Conservation (phyloP, 352 stramenopile species). For the Globisporangium cylindrosporum region DNA sequence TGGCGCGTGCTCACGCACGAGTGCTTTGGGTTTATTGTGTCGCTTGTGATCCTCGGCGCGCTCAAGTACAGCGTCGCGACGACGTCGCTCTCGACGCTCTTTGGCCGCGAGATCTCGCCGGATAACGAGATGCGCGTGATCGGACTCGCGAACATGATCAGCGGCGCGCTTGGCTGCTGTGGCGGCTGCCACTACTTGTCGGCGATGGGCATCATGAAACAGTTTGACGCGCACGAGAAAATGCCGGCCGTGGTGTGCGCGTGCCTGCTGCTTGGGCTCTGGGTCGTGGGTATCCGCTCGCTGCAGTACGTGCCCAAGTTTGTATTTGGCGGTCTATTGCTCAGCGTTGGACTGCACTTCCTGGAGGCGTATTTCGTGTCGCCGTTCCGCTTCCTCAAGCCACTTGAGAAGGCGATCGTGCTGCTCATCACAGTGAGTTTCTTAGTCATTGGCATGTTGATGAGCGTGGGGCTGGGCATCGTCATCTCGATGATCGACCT, state of each 20-base stretch:
- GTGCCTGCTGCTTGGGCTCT: conserved; percentile 49
- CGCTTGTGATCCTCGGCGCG: conserved; percentile 67
- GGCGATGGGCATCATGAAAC: conserved; percentile 84
- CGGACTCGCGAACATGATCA: conserved; percentile 67
- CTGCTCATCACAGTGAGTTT: conserved; percentile 71
- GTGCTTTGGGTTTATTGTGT: conserved; percentile 61
- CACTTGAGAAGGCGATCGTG: conserved; percentile 58
- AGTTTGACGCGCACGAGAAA: conserved; percentile 78
- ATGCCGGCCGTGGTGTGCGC: conserved; percentile 71
- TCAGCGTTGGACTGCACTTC: conserved; percentile 78
- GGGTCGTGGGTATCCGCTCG: conserved; percentile 59
- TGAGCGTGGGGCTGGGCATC: conserved; percentile 67
- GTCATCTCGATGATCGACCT: conserved; percentile 81
- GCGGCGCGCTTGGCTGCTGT: conserved; percentile 61
- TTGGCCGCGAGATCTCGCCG: conserved; percentile 70
- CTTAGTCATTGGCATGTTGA: conserved; percentile 67
- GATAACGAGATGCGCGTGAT: conserved; percentile 84
- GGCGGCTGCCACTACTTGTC: conserved; percentile 80
- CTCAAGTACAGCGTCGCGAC: conserved; percentile 83
- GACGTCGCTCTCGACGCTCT: conserved; percentile 77
- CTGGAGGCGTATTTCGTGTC: conserved; percentile 74
- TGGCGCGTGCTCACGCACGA: conserved; percentile 60
- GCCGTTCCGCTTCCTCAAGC: conserved; percentile 72
- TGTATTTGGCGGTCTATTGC: conserved; percentile 71
- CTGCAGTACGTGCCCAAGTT: conserved; percentile 82